A percentile compares a stretch with the other conserved stretches of the same genome.
Conservation (phyloP, 2,329 filamentous ascomycete genomes). For the Botrytis elliptica region DNA sequence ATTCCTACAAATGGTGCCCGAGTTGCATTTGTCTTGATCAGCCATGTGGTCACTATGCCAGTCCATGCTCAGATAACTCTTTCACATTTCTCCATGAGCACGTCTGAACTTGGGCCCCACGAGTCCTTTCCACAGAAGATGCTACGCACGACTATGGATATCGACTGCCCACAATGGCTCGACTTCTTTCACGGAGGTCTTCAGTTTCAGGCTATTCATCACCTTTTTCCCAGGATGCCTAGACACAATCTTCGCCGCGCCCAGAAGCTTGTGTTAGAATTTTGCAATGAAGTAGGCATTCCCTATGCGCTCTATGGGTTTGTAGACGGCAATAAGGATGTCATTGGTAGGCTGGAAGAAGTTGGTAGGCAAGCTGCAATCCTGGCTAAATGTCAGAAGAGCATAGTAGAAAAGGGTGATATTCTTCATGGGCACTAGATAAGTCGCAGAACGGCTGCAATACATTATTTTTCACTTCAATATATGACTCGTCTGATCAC, state of each 20-base stretch:
- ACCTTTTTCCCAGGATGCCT: slow-evolving; percentile 80
- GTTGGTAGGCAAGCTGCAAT: slow-evolving; percentile 78
- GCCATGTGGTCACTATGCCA: slow-evolving; percentile 76
- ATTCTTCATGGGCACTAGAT: slow-evolving; percentile 29
- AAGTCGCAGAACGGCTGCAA: neutral
- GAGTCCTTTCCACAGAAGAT: slow-evolving; percentile 91
- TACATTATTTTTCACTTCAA: neutral
- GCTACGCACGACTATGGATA: slow-evolving; percentile 90
- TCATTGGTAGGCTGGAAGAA: slow-evolving; percentile 73
- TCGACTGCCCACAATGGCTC: slow-evolving; percentile 83
- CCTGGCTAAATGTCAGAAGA: slow-evolving; percentile 69
- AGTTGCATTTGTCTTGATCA: slow-evolving; percentile 73
- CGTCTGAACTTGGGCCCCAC: slow-evolving; percentile 74
- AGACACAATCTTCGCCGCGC: slow-evolving; percentile 76
- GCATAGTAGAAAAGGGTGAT: slow-evolving; percentile 38
- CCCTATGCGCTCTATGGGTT: slow-evolving; percentile 87
- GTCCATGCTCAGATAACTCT: slow-evolving; percentile 88
- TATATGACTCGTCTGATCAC: neutral
- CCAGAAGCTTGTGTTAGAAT: slow-evolving; percentile 75
- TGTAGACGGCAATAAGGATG: slow-evolving; percentile 76
- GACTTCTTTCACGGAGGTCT: slow-evolving; percentile 87
- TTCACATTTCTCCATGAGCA: slow-evolving; percentile 93
- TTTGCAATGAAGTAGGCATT: slow-evolving; percentile 78
- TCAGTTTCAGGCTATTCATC: slow-evolving; percentile 87
- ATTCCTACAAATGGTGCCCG: slow-evolving; percentile 69